These are phyloP conservation scores for Paramarasmius palmivorus DNA, from an alignment of 1,284 basidiomycete species.

Conservation along the genomic window DNA sequence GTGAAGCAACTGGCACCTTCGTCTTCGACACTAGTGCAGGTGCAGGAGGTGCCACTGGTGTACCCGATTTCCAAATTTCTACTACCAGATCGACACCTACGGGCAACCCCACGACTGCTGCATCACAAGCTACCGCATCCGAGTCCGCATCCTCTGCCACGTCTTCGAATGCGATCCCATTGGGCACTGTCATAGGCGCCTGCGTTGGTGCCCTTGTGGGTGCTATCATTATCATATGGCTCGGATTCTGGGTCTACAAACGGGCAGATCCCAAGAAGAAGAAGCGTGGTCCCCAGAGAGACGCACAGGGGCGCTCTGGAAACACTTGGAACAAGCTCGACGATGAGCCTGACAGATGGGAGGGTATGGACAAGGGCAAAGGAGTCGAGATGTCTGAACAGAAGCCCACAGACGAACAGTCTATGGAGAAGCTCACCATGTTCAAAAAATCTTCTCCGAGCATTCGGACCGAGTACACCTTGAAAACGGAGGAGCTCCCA, in stretches of 20 bases:
- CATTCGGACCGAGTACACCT: constrained; percentile 49
- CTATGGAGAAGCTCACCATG: constrained; percentile 62
- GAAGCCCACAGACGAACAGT: constrained; percentile 24
- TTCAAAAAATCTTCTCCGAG: constrained; percentile 65
- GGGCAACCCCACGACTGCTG: constrained; percentile 5
- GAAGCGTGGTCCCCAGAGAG: constrained; percentile 4
- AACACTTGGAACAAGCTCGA: constrained; percentile 43
- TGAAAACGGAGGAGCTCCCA: constrained; percentile 35
- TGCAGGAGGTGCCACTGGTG: constrained; percentile 6
- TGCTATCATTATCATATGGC: constrained; percentile 40
- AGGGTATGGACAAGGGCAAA: constrained; percentile 41
- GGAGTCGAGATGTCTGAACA: constrained; percentile 24
- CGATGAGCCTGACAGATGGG: constrained; percentile 45
- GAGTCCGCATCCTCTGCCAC: constrained; percentile 22
- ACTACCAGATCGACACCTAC: constrained; percentile 16
- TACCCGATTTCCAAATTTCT: constrained; percentile 18
- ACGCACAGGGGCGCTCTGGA: constrained; percentile 10
- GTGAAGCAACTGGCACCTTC: constrained; percentile 23
- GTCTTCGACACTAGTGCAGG: constrained; percentile 24
- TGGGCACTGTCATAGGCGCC: constrained; percentile 51
- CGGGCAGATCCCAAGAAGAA: constrained; percentile 34
- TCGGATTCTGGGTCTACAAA: constrained; percentile 50
- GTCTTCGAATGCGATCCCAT: constrained; percentile 35
- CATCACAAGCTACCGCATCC: constrained; percentile 18
- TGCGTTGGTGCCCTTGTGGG: constrained; percentile 53